These are phyloP conservation scores for Eucalyptus regnans DNA, from an alignment of 345 rosid genomes.

Conservation along the genomic window DNA sequence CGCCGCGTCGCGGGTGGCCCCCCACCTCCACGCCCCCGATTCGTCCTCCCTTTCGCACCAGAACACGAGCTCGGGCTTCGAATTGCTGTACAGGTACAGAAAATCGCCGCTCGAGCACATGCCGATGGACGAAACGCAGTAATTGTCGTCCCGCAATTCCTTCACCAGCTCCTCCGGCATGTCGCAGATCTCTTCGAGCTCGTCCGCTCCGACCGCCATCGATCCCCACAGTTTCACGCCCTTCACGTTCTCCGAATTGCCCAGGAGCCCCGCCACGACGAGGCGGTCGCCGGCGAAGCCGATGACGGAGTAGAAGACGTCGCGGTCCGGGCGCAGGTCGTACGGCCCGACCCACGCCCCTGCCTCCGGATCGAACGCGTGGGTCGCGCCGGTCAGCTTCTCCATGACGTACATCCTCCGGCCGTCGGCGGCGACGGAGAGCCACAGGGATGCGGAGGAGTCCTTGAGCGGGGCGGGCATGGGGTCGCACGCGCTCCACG, in stretches of 20 bases:
- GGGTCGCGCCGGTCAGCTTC: constrained; percentile 30
- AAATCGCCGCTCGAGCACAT: constrained; percentile 15
- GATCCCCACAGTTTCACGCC: constrained; percentile 41
- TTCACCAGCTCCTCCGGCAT: constrained; percentile 11
- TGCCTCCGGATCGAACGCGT: constrained; percentile 32
- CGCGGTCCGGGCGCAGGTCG: constrained; percentile 16
- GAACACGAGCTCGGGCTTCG: background rate
- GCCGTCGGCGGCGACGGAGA: constrained; percentile 30
- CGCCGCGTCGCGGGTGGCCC: background rate
- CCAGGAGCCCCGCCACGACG: constrained; percentile 34
- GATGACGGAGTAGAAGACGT: constrained; percentile 12
- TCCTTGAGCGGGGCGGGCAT: constrained; percentile 42
- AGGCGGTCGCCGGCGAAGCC: constrained; percentile 18
- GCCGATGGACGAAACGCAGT: constrained; percentile 10
- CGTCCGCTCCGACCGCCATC: constrained; percentile 5
- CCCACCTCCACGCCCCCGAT: background rate
- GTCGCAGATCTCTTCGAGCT: constrained; percentile 19
- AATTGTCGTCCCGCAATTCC: background rate
- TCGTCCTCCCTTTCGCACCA: background rate
- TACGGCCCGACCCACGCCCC: constrained; percentile 45
- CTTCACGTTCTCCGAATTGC: constrained; percentile 12
- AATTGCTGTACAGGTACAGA: constrained; percentile 18
- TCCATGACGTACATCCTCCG: constrained; percentile 43
- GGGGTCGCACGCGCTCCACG: constrained; percentile 46
- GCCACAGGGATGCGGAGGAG: constrained; percentile 51